Base-by-base conservation (phyloP, 768 basidiomycete species). In the Candolleomyces eurysporus region DNA sequence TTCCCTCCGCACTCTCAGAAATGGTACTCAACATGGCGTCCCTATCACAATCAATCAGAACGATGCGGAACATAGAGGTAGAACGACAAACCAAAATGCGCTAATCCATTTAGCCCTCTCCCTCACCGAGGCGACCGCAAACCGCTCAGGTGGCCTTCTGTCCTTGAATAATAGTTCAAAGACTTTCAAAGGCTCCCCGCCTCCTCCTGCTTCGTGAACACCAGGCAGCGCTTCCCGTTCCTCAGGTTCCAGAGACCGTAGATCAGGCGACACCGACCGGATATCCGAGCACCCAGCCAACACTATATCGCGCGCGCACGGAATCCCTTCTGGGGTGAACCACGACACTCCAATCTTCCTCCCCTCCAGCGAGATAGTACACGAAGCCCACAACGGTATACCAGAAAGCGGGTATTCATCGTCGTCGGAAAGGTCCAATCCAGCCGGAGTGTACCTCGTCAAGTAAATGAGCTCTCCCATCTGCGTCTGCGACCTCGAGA, bases 101-200 rank as follows among this genome's bases (percentile, higher is more conserved):
- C 86, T 88, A 54, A 92, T 81, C 90, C 90, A 92, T 9, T 79
- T 80, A 4, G 88, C 89, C 55, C 90, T 78, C 59, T 89, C 88
- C 61, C 81, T 78, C 30, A 84, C 80, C 21, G 84, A 84, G 10
- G 75, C 70, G 2, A 83, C 84, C 0, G 87, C 89, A 69, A 92
- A 90, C 58, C 78, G 83, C 67, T 90, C 86, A 57, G 72, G 76
- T 4, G 71, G 72, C 22, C 76, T 71, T 14, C 78, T 83, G 57
- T 84, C 79, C 54, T 56, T 40, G 59, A 89, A 88, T 17, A 81
- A 55, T n/a, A 92, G 66, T 69, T 90, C 88, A 61, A 92, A 91
- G 0, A 86, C 73, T 63, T 82, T 83, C 54, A 81, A 64, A 51
- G 83, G 79, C 26, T 76, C 76, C 13, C 69, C 66, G n/a, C 75